Evolutionary conservation across 1,284 basidiomycete genomes (phyloP).

Genomic region (Cutaneotrichosporon sp.): DNA sequence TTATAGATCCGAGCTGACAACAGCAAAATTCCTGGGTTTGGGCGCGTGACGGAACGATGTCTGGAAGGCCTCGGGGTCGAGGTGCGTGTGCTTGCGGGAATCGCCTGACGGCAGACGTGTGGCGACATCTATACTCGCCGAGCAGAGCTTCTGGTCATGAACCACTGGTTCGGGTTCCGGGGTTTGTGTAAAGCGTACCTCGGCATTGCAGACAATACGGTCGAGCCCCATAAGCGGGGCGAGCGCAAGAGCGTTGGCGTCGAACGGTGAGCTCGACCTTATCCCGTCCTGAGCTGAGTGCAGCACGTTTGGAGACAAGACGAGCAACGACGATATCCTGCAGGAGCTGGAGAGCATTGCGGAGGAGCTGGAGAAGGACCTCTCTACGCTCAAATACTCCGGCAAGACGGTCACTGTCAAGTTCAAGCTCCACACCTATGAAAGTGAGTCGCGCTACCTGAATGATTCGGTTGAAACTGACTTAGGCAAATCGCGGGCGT

Average conservation of each 20-base stretch:
- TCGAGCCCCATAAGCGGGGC: slow-evolving; percentile 67
- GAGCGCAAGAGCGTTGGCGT: slow-evolving; percentile 84
- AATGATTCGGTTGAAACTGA: slow-evolving; percentile 3
- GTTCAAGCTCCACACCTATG: slow-evolving; percentile 49
- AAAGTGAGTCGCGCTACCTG: slow-evolving; percentile 36
- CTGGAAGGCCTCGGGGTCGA: slow-evolving; percentile 80
- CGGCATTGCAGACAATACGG: slow-evolving; percentile 76
- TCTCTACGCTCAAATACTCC: slow-evolving; percentile 53
- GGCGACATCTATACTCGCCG: slow-evolving; percentile 76
- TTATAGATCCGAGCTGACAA: slow-evolving; percentile 4
- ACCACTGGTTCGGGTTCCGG: slow-evolving; percentile 72
- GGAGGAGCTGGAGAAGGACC: slow-evolving; percentile 70
- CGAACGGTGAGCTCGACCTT: slow-evolving; percentile 66
- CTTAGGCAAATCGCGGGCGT: slow-evolving; percentile 72
- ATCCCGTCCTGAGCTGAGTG: not conserved
- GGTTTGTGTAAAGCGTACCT: slow-evolving; percentile 71
- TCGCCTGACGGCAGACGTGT: too few relatives aligned
- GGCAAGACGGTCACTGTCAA: slow-evolving; percentile 49
- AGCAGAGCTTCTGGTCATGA: slow-evolving; percentile 67
- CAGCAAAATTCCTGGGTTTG: slow-evolving; percentile 69
- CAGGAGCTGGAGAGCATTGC: slow-evolving; percentile 72
- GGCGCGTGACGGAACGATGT: slow-evolving; percentile 77
- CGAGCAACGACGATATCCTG: slow-evolving; percentile 62
- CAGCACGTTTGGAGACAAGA: slow-evolving; percentile 70
- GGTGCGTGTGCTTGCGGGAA: too few relatives aligned